Conservation (phyloP, 1,284 basidiomycete species). For the Ganoderma boninense region DNA sequence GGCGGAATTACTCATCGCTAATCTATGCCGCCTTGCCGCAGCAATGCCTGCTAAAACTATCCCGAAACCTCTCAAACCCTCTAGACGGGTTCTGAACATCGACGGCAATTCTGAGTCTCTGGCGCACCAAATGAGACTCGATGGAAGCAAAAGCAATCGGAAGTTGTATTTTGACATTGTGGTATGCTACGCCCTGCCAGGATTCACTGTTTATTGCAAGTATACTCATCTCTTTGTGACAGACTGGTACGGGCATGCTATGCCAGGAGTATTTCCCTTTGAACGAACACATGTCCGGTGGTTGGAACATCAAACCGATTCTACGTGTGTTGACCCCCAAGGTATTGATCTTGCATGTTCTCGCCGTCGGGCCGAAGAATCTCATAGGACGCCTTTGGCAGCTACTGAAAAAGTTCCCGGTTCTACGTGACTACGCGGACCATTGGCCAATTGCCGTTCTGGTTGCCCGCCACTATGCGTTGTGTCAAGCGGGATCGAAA, state of each 20-base stretch:
- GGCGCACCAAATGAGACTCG: slow-evolving; percentile 25
- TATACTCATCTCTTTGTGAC: background rate
- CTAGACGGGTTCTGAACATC: slow-evolving; percentile 5
- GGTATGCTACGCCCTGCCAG: slow-evolving; percentile 3
- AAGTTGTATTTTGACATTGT: slow-evolving; percentile 19
- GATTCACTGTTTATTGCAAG: background rate
- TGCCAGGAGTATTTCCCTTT: slow-evolving; percentile 19
- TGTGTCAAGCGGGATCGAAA: too few relatives aligned
- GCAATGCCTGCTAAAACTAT: slow-evolving; percentile 2
- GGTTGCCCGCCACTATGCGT: too few relatives aligned
- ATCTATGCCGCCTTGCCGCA: background rate
- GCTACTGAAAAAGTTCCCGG: slow-evolving; percentile 8
- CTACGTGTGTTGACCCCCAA: background rate
- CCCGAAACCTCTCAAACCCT: slow-evolving; percentile 11
- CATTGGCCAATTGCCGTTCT: slow-evolving; percentile 16
- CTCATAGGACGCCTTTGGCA: background rate
- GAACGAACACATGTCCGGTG: background rate
- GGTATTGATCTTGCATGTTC: slow-evolving; percentile 2
- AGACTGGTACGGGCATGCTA: slow-evolving; percentile 17
- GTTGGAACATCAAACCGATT: background rate
- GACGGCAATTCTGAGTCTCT: slow-evolving; percentile 10
- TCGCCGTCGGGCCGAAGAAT: too few relatives aligned
- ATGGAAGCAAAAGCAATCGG: background rate
- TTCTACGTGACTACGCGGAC: slow-evolving; percentile 11
- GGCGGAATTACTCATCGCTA: background rate